A percentile compares a stretch with the other conserved stretches of the same genome.
phyloP scores from a whole-genome alignment of 306 rosid genomes.

The Malus domestica region DNA sequence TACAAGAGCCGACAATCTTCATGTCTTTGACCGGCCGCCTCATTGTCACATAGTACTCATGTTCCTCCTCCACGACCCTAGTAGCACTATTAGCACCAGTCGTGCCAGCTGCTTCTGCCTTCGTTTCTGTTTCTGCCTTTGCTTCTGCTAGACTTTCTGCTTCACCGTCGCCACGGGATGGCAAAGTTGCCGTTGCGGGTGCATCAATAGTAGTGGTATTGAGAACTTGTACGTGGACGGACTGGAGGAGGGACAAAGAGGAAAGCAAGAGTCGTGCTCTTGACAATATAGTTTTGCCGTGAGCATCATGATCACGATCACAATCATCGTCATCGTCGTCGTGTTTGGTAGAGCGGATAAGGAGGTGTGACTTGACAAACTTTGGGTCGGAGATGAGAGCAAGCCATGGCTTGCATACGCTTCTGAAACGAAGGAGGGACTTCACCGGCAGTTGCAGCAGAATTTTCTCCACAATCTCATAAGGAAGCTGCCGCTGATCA shows the following conservation, averaged over 20 bases:
- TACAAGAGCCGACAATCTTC: slow-evolving; percentile 9
- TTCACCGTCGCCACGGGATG: too few relatives aligned
- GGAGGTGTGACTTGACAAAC: slow-evolving; percentile 8
- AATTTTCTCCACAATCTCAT: slow-evolving; percentile 1
- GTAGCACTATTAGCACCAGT: not conserved
- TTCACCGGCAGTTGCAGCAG: slow-evolving; percentile 13
- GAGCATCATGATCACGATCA: not conserved
- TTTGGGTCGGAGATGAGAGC: slow-evolving; percentile 9
- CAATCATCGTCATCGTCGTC: not conserved
- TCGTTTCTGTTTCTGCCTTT: not conserved
- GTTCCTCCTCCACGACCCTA: not conserved
- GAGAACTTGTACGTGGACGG: not conserved
- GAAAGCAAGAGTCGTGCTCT: not conserved
- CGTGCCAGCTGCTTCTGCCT: not conserved
- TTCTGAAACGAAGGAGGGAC: slow-evolving; percentile 12
- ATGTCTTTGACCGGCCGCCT: not conserved
- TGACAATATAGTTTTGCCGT: not conserved
- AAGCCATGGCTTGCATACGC: slow-evolving; percentile 12
- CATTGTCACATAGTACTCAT: not conserved
- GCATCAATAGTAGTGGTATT: not conserved
- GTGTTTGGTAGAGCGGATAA: not conserved
- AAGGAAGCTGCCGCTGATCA: not conserved
- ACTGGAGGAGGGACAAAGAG: not conserved
- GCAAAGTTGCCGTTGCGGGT: too few relatives aligned
- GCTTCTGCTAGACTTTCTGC: too few relatives aligned